Evolutionary conservation across 139 green algal species (phyloP).

Genomic region (Yamagishiella unicocca): DNA sequence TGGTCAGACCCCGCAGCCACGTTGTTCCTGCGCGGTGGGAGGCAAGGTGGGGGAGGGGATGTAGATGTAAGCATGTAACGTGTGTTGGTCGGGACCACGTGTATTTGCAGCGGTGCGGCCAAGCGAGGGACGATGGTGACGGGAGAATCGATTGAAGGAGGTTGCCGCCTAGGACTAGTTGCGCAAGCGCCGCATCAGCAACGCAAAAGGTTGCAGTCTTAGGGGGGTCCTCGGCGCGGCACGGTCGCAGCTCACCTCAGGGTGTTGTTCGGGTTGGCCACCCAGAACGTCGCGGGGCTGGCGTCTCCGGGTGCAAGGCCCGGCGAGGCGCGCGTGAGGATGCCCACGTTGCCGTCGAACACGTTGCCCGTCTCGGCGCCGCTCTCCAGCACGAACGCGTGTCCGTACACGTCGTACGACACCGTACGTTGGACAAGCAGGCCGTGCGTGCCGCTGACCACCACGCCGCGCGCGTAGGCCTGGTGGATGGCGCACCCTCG

Average conservation of each 20-base stretch:
- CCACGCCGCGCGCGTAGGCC: constrained; percentile 72
- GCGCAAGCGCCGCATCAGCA: too few species aligned
- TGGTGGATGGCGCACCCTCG: constrained; percentile 63
- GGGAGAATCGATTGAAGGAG: too few species aligned
- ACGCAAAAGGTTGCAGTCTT: too few species aligned
- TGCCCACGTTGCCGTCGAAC: constrained; percentile 70
- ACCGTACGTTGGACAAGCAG: constrained; percentile 63
- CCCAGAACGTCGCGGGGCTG: constrained; percentile 81
- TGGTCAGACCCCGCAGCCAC: constrained; percentile 59
- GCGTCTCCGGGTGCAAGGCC: constrained; percentile 74
- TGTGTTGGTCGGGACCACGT: too few species aligned
- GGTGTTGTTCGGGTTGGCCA: constrained; percentile 83
- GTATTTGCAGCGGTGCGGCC: too few species aligned
- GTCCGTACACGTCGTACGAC: constrained; percentile 74
- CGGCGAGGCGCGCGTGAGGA: constrained; percentile 64
- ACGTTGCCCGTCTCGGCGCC: constrained; percentile 49
- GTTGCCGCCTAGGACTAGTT: too few species aligned
- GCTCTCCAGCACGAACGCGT: constrained; percentile 67
- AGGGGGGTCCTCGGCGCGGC: too few species aligned
- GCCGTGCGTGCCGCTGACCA: constrained; percentile 60
- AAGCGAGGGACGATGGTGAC: too few species aligned
- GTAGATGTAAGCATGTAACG: too few species aligned
- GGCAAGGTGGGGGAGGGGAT: too few species aligned
- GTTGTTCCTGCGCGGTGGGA: constrained; percentile 63
- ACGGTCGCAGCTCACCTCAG: neutral